Percentiles rank a stretch among this genome's conserved stretches.
phyloP scores from a whole-genome alignment of 192 early-diverging fungal genomes.

The Coemansia sp. region DNA sequence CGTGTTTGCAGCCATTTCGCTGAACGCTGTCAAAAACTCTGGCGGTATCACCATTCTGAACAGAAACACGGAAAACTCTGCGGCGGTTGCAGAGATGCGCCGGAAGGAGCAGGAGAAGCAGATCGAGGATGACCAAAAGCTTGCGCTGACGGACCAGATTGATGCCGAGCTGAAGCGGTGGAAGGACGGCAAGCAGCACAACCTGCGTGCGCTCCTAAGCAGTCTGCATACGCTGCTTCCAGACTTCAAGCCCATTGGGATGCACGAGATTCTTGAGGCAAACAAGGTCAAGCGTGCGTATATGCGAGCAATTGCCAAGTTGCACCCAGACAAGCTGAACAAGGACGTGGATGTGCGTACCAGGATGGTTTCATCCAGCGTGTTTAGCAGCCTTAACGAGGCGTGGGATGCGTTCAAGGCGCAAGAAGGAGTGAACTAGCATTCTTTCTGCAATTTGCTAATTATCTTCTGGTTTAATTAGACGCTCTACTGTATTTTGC shows the following conservation, averaged over 20 bases:
- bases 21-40: conserved; percentile 26
- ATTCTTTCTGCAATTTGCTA: too few species aligned
- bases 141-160: conserved; percentile 75
- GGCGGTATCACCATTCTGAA: conserved; percentile 22
- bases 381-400: conserved; percentile 88
- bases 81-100: conserved; percentile 71
- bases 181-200: conserved; percentile 87
- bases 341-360: conserved; percentile 75
- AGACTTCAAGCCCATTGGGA: conserved; percentile 75
- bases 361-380: conserved; percentile 79
- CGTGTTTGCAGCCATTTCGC: conserved; percentile 49
- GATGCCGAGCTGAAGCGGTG: conserved; percentile 74
- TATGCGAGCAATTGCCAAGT: conserved; percentile 86
- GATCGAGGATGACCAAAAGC: conserved; percentile 72
- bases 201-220: conserved; percentile 84
- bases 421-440: conserved; percentile 67
- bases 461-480: too few species aligned
- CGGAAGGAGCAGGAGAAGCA: conserved; percentile 68
- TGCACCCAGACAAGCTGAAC: conserved; percentile 93
- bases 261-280: conserved; percentile 84
- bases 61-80: conserved; percentile 33
- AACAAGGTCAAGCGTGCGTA: conserved; percentile 88
- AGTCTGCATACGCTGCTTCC: conserved; percentile 78
- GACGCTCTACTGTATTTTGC: too few species aligned
- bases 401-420: conserved; percentile 94